Evolutionary conservation across 352 stramenopile species (phyloP), one percentile per base, ranked within the genome.

Genomic region (Globisporangium uncinulatum): DNA sequence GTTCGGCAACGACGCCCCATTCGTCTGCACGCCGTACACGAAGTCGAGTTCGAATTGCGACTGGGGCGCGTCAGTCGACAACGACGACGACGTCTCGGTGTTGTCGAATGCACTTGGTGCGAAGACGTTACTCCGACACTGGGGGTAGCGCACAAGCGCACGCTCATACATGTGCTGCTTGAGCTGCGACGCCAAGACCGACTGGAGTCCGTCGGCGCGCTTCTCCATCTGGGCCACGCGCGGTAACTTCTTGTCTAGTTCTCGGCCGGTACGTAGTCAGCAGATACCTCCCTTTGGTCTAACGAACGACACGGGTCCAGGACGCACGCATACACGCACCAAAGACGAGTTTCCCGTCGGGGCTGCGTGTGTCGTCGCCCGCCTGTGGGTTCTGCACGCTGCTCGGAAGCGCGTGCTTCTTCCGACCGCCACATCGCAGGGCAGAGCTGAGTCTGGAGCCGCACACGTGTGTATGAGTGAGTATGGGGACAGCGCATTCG

Each of bases 151-250:
- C 24, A 86, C 70, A 29, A 87, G 46, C 15, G 80, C 76, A 45
- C 71, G 65, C 34, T 88, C 80, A 46, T 88, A 86, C 70, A 83
- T 79, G 8, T 69, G 61, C 43, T 88, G 77, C 44, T 81, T 85
- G 37, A 87, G 75, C 52, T 87, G 73, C 20, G 62, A 67, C 1
- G 76, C 61, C 21, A 81, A 56, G 34, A 83, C 53, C 19, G 69
- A 54, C 31, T 81, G 67, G 17, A 77, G 52, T 0, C 63, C 71
- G 21, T 82, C 70, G 14, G 52, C 50, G n/a, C 73, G 70, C 56
- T 88, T 88, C 37, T 87, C 80, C 11, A 90, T 90, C 52, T 79
- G 71, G 4, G 80, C 80, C 20, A 90, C 80, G 17, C 80, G 76
- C 46, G 80, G 80, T 8, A 90, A 66, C 49, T 82, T 75, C 62